Percentiles rank a stretch among this genome's conserved stretches.
Evolutionary conservation across 345 rosid genomes (phyloP).

Genomic region (Salix exigua): DNA sequence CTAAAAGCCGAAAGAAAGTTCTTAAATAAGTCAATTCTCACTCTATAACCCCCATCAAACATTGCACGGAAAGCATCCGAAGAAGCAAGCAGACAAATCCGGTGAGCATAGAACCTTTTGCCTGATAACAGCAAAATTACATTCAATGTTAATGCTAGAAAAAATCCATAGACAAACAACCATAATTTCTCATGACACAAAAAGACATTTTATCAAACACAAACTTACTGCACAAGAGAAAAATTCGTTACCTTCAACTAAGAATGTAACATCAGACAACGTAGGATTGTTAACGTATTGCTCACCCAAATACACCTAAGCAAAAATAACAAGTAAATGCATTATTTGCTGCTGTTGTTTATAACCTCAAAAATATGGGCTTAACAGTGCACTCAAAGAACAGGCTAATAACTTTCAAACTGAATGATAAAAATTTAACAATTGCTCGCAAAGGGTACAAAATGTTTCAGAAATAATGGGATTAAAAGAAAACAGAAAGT

Average conservation of each 20-base stretch:
- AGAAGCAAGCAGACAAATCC: constrained; percentile 71
- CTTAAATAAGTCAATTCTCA: constrained; percentile 21
- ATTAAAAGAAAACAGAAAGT: background rate
- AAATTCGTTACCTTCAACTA: constrained; percentile 49
- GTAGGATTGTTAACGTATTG: constrained; percentile 61
- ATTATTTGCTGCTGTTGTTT: background rate
- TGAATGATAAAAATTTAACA: background rate
- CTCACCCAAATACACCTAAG: constrained; percentile 66
- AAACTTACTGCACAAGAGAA: background rate
- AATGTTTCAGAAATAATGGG: background rate
- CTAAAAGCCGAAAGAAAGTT: background rate
- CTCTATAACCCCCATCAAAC: constrained; percentile 79
- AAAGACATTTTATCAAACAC: background rate
- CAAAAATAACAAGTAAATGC: background rate
- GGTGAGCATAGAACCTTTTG: constrained; percentile 63
- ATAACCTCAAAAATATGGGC: background rate
- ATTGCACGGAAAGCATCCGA: constrained; percentile 78
- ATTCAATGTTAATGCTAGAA: background rate
- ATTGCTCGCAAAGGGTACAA: background rate
- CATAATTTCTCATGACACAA: background rate
- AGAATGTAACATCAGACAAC: constrained; percentile 65
- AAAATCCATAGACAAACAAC: background rate
- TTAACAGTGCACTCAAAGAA: background rate
- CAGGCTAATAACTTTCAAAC: background rate
- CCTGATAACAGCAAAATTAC: constrained; percentile 31